Evolutionary conservation across 345 rosid species (phyloP), one percentile per base, ranked within the genome.

Genomic region (Leavenworthia alabamica): DNA sequence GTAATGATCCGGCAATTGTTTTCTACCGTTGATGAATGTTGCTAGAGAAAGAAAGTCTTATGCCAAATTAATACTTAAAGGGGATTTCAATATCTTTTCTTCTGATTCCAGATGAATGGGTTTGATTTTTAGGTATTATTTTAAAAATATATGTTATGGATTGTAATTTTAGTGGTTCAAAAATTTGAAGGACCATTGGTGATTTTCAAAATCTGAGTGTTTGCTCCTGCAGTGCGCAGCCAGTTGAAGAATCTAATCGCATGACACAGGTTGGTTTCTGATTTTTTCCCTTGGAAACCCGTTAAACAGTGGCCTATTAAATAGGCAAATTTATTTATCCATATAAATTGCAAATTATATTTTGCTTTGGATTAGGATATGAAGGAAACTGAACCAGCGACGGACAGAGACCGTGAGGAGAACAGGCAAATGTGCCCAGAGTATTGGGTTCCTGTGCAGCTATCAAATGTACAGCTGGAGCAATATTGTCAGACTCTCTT

Each of bases 371-470:
- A 79, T 79, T 76, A 86, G 88, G 91, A 76, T 82, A 79, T 79
- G 54, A 73, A 75, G 78, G 78, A 70, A 72, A 74, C 64, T 33
- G 80, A 67, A 76, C 78, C 51, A n/a, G 56, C 42, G 68, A 51
- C 60, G 40, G 53, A 58, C 64, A 49, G 36, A 45, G 72, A 67
- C 59, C 40, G 20, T 59, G 74, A 40, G 68, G 79, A 78, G 59
- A 60, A 53, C 58, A 16, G 37, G 43, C 29, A 42, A 52, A 53
- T 79, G 74, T 82, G 83, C 78, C 51, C 65, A 4, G 99, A 93
- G 80, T 89, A 81, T 56, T 89, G 97, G 99, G 86, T 93, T 66
- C 99, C 99, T 40, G 87, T 80, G 32, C 80, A 77, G 70, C 67
- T 93, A 73, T 89, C 97, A 33, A 58, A 77, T 66, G 74, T 90